Percentiles rank a stretch among this genome's conserved stretches.
These are phyloP conservation scores for Colletotrichum abscissum DNA, from an alignment of 2,329 filamentous ascomycete genomes.

Conservation along the genomic window DNA sequence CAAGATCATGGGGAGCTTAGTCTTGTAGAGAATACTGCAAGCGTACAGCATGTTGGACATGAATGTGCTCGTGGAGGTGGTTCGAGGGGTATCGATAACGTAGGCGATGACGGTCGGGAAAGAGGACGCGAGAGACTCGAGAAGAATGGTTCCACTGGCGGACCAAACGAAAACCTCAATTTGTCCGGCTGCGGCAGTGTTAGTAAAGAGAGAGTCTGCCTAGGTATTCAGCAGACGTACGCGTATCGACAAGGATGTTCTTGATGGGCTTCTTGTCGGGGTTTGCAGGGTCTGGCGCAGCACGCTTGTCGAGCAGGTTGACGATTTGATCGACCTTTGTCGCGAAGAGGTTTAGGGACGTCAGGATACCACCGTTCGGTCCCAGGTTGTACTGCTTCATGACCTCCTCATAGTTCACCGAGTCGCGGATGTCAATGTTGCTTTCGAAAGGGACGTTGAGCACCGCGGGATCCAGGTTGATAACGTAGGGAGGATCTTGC, in stretches of 20 bases:
- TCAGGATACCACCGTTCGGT: constrained; percentile 96
- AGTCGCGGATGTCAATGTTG: constrained; percentile 99
- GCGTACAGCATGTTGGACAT: constrained; percentile 99
- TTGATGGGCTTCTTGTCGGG: constrained; percentile 74
- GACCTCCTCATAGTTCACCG: constrained; percentile 99
- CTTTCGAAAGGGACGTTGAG: constrained; percentile 92
- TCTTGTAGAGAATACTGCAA: constrained; percentile 98
- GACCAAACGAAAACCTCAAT: constrained; percentile 99
- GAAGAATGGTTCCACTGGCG: constrained; percentile 91
- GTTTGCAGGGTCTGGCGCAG: constrained; percentile 70
- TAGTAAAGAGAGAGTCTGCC: neutral
- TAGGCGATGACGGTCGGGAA: constrained; percentile 98
- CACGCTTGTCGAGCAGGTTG: constrained; percentile 87
- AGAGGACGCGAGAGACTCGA: constrained; percentile 90
- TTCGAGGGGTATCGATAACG: constrained; percentile 95
- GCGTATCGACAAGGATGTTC: constrained; percentile 93
- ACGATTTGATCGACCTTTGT: constrained; percentile 99
- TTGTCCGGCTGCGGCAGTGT: constrained; percentile 72
- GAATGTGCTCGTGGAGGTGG: constrained; percentile 93
- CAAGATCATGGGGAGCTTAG: constrained; percentile 96
- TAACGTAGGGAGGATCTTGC: constrained; percentile 87
- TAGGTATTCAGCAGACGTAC: constrained; percentile 40
- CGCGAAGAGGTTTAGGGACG: constrained; percentile 93
- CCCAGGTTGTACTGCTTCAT: constrained; percentile 99
- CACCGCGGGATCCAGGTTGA: constrained; percentile 97